Conservation (phyloP, 1,284 basidiomycete genomes). For the Leccinum insolens region DNA sequence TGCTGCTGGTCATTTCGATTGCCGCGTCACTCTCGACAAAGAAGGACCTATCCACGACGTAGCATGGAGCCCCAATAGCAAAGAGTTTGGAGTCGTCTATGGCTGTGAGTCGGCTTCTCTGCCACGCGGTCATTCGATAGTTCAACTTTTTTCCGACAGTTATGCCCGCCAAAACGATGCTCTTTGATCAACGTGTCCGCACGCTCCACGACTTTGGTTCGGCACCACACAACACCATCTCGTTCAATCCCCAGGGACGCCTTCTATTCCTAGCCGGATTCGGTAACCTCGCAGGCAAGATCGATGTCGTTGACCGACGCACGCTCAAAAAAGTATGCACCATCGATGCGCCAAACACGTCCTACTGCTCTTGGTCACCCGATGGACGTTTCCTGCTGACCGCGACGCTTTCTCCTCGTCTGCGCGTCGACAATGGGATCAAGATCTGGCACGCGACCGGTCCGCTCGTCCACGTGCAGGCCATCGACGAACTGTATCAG, state of each 20-base stretch:
- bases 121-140: background rate
- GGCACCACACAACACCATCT: constrained; percentile 88
- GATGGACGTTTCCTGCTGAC: constrained; percentile 93
- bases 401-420: constrained; percentile 89
- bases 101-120: constrained; percentile 71
- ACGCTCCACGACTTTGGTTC: constrained; percentile 90
- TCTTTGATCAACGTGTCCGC: constrained; percentile 92
- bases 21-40: constrained; percentile 91
- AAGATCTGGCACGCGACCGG: constrained; percentile 96
- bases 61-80: constrained; percentile 95
- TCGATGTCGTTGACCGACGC: constrained; percentile 91
- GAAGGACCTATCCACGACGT: constrained; percentile 98
- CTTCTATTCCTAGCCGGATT: constrained; percentile 92
- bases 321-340: constrained; percentile 81
- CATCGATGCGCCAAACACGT: constrained; percentile 93
- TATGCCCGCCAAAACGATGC: constrained; percentile 93
- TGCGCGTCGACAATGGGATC: constrained; percentile 97
- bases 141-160: constrained; percentile 44
- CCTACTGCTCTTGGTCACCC: constrained; percentile 94
- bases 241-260: constrained; percentile 92
- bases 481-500: constrained; percentile 87
- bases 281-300: constrained; percentile 93
- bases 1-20: constrained; percentile 96
- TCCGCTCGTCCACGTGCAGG: constrained; percentile 78
- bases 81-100: constrained; percentile 96